Percentiles rank a stretch among this genome's conserved stretches.
These are phyloP conservation scores for Chaetomium strumarium DNA, from an alignment of 2,329 filamentous ascomycete species.

Conservation along the genomic window DNA sequence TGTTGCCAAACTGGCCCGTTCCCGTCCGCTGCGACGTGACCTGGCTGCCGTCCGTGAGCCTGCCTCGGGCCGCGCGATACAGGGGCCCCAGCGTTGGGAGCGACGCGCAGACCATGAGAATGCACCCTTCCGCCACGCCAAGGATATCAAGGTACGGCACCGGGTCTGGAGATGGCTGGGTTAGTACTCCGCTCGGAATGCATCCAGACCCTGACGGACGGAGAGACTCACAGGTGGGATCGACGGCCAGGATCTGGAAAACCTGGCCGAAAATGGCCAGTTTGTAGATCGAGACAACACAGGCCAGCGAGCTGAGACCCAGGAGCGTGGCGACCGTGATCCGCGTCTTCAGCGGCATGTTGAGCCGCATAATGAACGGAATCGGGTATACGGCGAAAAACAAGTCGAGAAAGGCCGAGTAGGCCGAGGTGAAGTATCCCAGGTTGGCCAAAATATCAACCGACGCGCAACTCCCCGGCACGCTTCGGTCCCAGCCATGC, in stretches of 20 bases:
- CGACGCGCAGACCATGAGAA: conserved; percentile 9
- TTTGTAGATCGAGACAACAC: conserved; percentile 13
- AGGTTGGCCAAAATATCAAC: conserved; percentile 7
- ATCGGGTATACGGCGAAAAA: conserved; percentile 13
- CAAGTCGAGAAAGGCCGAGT: conserved; percentile 12
- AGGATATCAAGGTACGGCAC: conserved; percentile 13
- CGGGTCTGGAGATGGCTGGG: conserved; percentile 1
- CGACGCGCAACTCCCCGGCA: conserved; percentile 1
- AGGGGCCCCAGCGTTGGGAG: conserved; percentile 4
- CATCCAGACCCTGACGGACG: not conserved
- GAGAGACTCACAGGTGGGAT: conserved; percentile 10
- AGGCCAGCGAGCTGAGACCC: conserved; percentile 7
- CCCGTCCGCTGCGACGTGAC: not conserved
- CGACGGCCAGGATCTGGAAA: conserved; percentile 7
- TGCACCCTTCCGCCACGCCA: conserved; percentile 11
- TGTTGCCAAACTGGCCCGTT: not conserved
- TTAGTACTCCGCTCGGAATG: not conserved
- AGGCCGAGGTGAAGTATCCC: conserved; percentile 13
- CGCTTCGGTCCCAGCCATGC: conserved; percentile 2
- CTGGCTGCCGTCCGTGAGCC: not conserved
- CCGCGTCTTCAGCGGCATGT: conserved; percentile 12
- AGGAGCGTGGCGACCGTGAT: conserved; percentile 2
- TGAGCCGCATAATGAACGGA: conserved; percentile 15
- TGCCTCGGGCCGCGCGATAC: not conserved
- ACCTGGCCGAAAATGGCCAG: conserved; percentile 11